Evolutionary conservation across 2,329 filamentous ascomycete species (phyloP).

Genomic region (Rhytidhysteron rufulum): DNA sequence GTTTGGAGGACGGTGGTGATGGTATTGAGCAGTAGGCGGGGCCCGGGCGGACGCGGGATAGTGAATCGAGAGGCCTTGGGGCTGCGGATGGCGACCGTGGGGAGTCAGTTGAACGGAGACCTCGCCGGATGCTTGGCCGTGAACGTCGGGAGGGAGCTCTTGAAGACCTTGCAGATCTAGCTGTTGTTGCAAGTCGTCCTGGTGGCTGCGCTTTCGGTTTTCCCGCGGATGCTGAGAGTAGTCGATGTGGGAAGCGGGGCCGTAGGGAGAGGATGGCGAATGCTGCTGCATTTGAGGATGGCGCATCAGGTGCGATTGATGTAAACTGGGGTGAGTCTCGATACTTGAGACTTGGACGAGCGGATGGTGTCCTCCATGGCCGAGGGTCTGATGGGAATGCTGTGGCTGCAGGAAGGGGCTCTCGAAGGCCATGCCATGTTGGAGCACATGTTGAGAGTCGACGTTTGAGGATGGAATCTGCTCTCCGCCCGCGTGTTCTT

Average conservation of each 20-base stretch:
- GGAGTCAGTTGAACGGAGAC: conserved; percentile 38
- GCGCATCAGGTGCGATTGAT: conserved; percentile 29
- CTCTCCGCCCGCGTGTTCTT: conserved; percentile 42
- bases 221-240: conserved; percentile 25
- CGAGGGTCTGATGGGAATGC: conserved; percentile 34
- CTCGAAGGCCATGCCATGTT: conserved; percentile 25
- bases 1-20: conserved; percentile 80
- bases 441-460: conserved; percentile 38
- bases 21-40: conserved; percentile 35
- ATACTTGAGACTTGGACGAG: conserved; percentile 38
- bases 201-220: conserved; percentile 42
- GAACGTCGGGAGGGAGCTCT: conserved; percentile 36
- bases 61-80: conserved; percentile 32
- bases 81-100: conserved; percentile 21
- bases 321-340: conserved; percentile 32
- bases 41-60: conserved; percentile 16
- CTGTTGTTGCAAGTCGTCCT: conserved; percentile 33
- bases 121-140: conserved; percentile 34
- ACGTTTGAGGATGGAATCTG: conserved; percentile 39
- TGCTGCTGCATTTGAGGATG: conserved; percentile 35
- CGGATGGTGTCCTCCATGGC: conserved; percentile 31
- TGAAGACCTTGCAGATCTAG: conserved; percentile 36
- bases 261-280: conserved; percentile 32
- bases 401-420: conserved; percentile 31
- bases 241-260: conserved; percentile 18